Conservation (phyloP, 495 filamentous ascomycete species). For the Aspergillus leporis region DNA sequence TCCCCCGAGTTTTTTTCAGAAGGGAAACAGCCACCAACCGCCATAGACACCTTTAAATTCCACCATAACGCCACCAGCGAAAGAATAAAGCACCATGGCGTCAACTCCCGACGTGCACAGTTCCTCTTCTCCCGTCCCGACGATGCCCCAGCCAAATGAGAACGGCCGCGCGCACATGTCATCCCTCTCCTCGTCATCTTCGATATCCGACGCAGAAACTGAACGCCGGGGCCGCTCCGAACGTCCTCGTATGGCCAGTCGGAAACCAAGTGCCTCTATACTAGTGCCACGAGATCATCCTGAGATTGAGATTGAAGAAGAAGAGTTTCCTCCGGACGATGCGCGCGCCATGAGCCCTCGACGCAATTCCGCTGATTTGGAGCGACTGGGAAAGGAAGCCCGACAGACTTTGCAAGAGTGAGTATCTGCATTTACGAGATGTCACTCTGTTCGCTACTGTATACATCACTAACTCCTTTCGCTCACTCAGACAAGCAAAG, state of each 20-base stretch:
- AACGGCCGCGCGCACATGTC: constrained; percentile 45
- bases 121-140: constrained; percentile 40
- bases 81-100: constrained; percentile 34
- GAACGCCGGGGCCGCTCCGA: constrained; percentile 46
- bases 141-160: constrained; percentile 45
- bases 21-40: constrained; percentile 8
- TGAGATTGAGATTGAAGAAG: constrained; percentile 65
- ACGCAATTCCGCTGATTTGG: constrained; percentile 83
- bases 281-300: constrained; percentile 74
- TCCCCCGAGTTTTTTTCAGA: constrained; percentile 5
- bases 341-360: constrained; percentile 93
- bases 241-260: constrained; percentile 56
- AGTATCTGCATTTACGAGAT: constrained; percentile 25
- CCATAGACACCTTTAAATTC: constrained; percentile 16
- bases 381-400: constrained; percentile 80
- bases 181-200: constrained; percentile 46
- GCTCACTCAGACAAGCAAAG: constrained; percentile 70
- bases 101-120: constrained; percentile 42
- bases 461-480: neutral
- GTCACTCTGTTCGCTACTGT: neutral
- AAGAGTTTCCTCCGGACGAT: constrained; percentile 77
- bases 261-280: constrained; percentile 78
- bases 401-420: constrained; percentile 65
- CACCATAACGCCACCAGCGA: constrained; percentile 26
- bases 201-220: constrained; percentile 49